phyloP scores from a whole-genome alignment of 768 basidiomycete genomes.

The Lactarius indigo region DNA sequence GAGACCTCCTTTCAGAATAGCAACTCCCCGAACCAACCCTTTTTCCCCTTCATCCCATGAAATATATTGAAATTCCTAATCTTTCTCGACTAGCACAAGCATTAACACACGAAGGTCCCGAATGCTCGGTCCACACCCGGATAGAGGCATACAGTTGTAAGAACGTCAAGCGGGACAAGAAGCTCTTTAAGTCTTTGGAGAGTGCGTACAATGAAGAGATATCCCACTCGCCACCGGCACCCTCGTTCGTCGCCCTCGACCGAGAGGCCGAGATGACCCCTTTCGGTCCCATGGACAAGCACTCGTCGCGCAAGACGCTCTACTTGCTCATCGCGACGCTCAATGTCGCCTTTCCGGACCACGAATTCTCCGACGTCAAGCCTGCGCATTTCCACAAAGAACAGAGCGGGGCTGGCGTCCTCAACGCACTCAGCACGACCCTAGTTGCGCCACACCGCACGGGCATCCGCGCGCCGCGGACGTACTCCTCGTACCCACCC shows the following conservation, averaged over 20 bases:
- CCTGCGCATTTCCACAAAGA: conserved; percentile 89
- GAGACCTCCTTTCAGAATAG: conserved; percentile 3
- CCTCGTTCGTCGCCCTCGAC: conserved; percentile 71
- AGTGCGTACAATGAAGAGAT: conserved; percentile 78
- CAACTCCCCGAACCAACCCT: background rate
- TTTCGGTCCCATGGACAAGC: conserved; percentile 88
- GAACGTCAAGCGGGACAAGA: conserved; percentile 95
- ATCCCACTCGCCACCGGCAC: conserved; percentile 79
- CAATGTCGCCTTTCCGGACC: conserved; percentile 96
- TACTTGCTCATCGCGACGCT: conserved; percentile 95
- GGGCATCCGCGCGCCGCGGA: conserved; percentile 65
- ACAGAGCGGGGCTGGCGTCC: conserved; percentile 65
- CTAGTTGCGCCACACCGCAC: conserved; percentile 69
- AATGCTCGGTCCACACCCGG: conserved; percentile 85
- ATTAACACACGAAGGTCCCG: conserved; percentile 81
- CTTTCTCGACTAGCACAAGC: conserved; percentile 72
- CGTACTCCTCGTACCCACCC: conserved; percentile 85
- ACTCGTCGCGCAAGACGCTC: conserved; percentile 82
- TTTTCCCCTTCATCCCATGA: conserved; percentile 51
- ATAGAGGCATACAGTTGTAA: conserved; percentile 98
- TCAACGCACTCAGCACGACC: conserved; percentile 82
- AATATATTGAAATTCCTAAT: conserved; percentile 84
- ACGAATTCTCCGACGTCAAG: conserved; percentile 92
- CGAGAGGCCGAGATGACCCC: conserved; percentile 74
- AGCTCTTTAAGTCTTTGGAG: conserved; percentile 91